These are phyloP conservation scores for Periglandula ipomoeae DNA, from an alignment of 2,329 filamentous ascomycete genomes.

Conservation along the genomic window DNA sequence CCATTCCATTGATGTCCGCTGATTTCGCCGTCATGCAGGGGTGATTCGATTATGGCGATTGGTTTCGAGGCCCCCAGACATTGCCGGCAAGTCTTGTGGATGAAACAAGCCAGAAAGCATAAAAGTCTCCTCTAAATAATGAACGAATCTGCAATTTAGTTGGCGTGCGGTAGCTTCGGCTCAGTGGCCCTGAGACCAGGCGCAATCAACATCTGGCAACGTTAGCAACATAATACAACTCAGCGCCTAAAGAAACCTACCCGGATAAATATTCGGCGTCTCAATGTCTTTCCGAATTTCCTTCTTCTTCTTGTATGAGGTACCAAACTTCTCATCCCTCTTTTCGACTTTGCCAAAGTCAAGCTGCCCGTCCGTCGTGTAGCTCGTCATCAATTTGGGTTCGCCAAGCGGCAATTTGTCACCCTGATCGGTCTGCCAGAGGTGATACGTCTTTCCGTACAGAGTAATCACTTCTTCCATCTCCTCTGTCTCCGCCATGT, in stretches of 20 bases:
- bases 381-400: slow-evolving; percentile 47
- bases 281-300: slow-evolving; percentile 33
- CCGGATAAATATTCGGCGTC: slow-evolving; percentile 32
- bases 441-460: slow-evolving; percentile 78
- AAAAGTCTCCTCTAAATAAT: no score
- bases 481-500: slow-evolving; percentile 65
- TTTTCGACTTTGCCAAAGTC: slow-evolving; percentile 36
- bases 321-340: slow-evolving; percentile 36
- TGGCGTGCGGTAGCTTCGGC: no score
- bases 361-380: slow-evolving; percentile 38
- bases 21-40: no score
- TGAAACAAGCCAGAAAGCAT: no score
- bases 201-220: not conserved
- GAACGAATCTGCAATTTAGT: no score
- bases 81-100: no score
- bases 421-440: slow-evolving; percentile 77
- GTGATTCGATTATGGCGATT: no score
- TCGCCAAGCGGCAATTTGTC: slow-evolving; percentile 46
- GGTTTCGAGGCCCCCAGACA: no score
- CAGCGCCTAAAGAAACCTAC: slow-evolving; percentile 14
- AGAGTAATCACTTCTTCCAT: slow-evolving; percentile 68
- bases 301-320: slow-evolving; percentile 35
- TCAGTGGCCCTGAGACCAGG: slow-evolving; percentile 3
- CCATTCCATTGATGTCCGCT: no score
- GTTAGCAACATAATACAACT: not conserved